Conservation (phyloP, 768 basidiomycete genomes). For the Pluteus cervinus region DNA sequence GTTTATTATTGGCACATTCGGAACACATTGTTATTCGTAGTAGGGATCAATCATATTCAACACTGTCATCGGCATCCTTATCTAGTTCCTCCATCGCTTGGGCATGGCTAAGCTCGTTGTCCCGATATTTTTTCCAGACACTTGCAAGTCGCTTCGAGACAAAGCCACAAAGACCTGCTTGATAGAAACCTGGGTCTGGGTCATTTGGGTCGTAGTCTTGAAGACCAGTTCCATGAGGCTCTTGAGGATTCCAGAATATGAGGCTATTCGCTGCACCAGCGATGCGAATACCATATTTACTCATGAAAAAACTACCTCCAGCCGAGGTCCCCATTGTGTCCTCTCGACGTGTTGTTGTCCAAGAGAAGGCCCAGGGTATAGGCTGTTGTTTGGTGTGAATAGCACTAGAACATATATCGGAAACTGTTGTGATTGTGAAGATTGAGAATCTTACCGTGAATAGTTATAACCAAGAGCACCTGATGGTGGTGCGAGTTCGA, state of each 20-base stretch:
- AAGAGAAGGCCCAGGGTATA: constrained; percentile 7
- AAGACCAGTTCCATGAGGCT: constrained; percentile 14
- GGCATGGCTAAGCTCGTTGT: no score
- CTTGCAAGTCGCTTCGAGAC: no score
- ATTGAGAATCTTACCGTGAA: constrained; percentile 6
- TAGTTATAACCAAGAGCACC: constrained; percentile 13
- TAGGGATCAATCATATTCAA: no score
- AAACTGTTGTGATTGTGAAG: neutral
- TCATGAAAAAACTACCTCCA: constrained; percentile 12
- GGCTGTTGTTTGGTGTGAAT: neutral
- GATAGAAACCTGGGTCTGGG: constrained; percentile 3
- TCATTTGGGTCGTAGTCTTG: constrained; percentile 7
- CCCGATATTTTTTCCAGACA: no score
- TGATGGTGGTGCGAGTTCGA: constrained; percentile 12
- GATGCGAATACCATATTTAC: constrained; percentile 8
- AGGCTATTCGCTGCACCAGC: constrained; percentile 6
- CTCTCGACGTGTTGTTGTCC: constrained; percentile 7
- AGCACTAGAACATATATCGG: neutral
- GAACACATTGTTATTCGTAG: no score
- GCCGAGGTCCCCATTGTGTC: neutral
- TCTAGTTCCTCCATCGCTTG: no score
- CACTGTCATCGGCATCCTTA: no score
- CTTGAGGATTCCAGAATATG: constrained; percentile 10
- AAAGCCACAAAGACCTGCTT: no score
- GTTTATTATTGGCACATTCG: no score